Base-by-base conservation (phyloP, 2,329 filamentous ascomycete genomes). In the Periconia sp. region DNA sequence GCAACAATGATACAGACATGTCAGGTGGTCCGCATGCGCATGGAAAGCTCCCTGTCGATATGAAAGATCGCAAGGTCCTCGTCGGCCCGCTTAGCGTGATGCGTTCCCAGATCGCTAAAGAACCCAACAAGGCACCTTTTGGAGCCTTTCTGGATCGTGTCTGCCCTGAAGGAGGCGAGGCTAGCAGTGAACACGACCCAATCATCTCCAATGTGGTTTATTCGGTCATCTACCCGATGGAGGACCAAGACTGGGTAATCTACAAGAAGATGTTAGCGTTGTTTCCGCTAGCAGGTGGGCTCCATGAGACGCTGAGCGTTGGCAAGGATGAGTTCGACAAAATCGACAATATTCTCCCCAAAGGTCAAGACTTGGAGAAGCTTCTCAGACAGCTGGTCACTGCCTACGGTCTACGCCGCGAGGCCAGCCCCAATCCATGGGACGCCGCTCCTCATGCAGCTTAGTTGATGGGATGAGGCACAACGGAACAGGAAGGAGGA, bases 141-240 rank as follows among this genome's bases (percentile, higher is more conserved):
- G 12, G 5, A 11, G 15, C 5, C 11, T 12, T 28, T 13, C 25
- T 28, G 5, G 11, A 28, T 12, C 5, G 4, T 4, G 4, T 28
- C 25, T 28, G 25, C 11, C 25, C 25, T 5, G 5, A 5, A 6
- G 11, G 25, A 5, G 5, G 25, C 11, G 25, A 28, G 25, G 5
- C 15, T 5, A 12, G 4, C 12, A 5, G 5, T 10, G 31, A 46
- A 5, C 32, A 13, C 2, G 50, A 57, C 33, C 28, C 34, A 4
- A 22, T 54, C 32, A 26, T 59, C 6, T 39, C 48, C 7, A 32
- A 32, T 5, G 19, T 56, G 9, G 40, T 54, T 6, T 52, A 57
- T 22, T 31, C 40, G n/a, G 31, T 56, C 15, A 19, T 25, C 3
- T 46, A 56, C 10, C 46, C 39, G 4, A 57, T 59, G 47, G 43